Base-by-base conservation (phyloP, 805 yeast genomes). In the Candida parachauliodes region DNA sequence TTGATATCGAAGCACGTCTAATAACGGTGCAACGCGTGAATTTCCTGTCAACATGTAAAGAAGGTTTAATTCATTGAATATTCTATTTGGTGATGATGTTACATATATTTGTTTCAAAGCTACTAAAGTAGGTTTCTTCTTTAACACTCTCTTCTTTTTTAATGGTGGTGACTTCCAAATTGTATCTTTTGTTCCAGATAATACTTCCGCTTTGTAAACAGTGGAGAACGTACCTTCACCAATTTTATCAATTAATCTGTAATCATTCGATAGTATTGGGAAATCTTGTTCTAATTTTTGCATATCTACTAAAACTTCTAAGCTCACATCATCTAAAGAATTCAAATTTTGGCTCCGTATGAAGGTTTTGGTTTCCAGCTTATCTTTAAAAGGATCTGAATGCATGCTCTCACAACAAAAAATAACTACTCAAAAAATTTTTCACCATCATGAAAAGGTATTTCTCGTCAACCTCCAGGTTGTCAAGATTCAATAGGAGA, bases 41-140 rank as follows among this genome's bases (percentile, higher is more conserved):
- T 82, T 79, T 0, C 86, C 86, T 6, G 81, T 71, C 35, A 87
- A 59, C 44, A 72, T 74, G 54, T 83, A 83, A 22, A 93, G 69
- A 32, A 93, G 64, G 46, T 82, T 82, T 45, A 93, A 72, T 59
- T 93, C 99, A 57, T 89, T 89, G 49, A 77, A 79, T 30, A 93
- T 91, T 59, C 99, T 74, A 45, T 79, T 81, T 0, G 98, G 97
- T 6, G 97, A 88, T 1, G 96, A 86, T 0, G 98, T 93, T 15
- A 89, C 98, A 58, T 91, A 89, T 32, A 93, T 88, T 52, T 93
- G 78, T 57, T 93, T 93, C 48, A 93, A 68, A 2, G 99, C 99
- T 40, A 93, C 98, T 36, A 69, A 57, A 31, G 69, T 70, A 47
- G 55, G 68, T 45, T 59, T 66, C 41, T 49, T 48, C 18, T 54